Evolutionary conservation across 2,329 filamentous ascomycete genomes (phyloP).

Genomic region (Trichoderma oligosporum): DNA sequence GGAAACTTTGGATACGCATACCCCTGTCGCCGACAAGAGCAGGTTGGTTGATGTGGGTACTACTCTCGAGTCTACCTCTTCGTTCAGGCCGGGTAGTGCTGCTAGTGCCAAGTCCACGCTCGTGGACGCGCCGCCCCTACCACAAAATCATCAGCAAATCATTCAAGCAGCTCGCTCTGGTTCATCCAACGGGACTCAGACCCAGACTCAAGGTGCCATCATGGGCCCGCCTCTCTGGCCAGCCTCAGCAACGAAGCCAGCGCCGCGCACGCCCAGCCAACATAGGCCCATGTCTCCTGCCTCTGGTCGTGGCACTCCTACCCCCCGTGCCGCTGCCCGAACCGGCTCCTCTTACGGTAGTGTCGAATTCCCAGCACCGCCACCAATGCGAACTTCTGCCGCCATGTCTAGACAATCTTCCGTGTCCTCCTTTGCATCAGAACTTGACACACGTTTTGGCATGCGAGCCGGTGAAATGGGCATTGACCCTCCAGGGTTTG

Average conservation of each 20-base stretch:
- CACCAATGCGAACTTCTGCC: constrained; percentile 28
- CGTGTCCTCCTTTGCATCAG: constrained; percentile 90
- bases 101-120: constrained; percentile 55
- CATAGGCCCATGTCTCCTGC: constrained; percentile 43
- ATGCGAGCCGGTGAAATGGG: constrained; percentile 56
- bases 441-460: constrained; percentile 88
- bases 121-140: constrained; percentile 64
- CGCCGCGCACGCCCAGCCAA: constrained; percentile 60
- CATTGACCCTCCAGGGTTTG: constrained; percentile 56
- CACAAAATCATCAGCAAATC: constrained; percentile 74
- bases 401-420: constrained; percentile 61
- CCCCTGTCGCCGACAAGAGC: constrained; percentile 36
- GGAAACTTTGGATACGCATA: constrained; percentile 47
- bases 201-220: constrained; percentile 29
- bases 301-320: constrained; percentile 53
- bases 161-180: constrained; percentile 73
- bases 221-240: constrained; percentile 88
- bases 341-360: constrained; percentile 46
- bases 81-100: constrained; percentile 66
- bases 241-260: constrained; percentile 62
- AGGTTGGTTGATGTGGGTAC: constrained; percentile 37
- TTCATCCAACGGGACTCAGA: constrained; percentile 40
- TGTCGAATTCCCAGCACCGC: constrained; percentile 47
- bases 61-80: constrained; percentile 34
- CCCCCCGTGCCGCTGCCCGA: constrained; percentile 48